A percentile compares a stretch with the other conserved stretches of the same genome.
phyloP scores from a whole-genome alignment of 495 filamentous ascomycete species.

The Schizothecium vesticola region DNA sequence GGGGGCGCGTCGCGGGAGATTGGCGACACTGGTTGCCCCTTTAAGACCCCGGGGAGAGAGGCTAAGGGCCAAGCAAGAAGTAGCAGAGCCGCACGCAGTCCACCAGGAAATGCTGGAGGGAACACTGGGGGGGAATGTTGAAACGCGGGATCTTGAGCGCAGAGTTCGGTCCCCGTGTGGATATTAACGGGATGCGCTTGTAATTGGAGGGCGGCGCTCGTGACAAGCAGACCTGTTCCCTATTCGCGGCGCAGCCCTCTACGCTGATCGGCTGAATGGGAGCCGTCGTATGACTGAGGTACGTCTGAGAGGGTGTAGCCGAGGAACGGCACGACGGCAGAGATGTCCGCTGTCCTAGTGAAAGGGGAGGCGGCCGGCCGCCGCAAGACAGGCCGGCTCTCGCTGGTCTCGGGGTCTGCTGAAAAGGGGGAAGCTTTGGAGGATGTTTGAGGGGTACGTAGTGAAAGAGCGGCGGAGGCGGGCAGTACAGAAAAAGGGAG shows the following conservation, averaged over 20 bases:
- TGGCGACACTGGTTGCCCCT: background rate
- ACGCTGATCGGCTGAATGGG: constrained; percentile 20
- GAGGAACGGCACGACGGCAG: constrained; percentile 3
- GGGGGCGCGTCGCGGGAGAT: background rate
- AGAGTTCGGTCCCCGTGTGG: constrained; percentile 9
- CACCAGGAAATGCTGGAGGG: constrained; percentile 8
- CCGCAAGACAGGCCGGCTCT: background rate
- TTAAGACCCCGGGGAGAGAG: background rate
- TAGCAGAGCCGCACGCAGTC: constrained; percentile 20
- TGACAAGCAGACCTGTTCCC: constrained; percentile 20
- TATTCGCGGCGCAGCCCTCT: constrained; percentile 19
- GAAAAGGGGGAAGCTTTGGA: background rate
- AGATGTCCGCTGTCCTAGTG: background rate
- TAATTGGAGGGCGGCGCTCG: constrained; percentile 23
- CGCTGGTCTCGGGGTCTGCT: background rate
- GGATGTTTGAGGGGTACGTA: background rate
- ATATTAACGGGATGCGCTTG: constrained; percentile 25
- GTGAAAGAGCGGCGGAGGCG: background rate
- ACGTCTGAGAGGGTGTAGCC: constrained; percentile 5
- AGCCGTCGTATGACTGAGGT: constrained; percentile 5
- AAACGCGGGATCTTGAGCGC: constrained; percentile 5
- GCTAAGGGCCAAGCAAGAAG: background rate
- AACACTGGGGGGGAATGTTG: background rate
- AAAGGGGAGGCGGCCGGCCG: background rate
- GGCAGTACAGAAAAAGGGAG: background rate